A percentile compares a stretch with the other conserved stretches of the same genome.
Evolutionary conservation across 2,329 filamentous ascomycete species (phyloP).

Genomic region (Colletotrichum sp.): DNA sequence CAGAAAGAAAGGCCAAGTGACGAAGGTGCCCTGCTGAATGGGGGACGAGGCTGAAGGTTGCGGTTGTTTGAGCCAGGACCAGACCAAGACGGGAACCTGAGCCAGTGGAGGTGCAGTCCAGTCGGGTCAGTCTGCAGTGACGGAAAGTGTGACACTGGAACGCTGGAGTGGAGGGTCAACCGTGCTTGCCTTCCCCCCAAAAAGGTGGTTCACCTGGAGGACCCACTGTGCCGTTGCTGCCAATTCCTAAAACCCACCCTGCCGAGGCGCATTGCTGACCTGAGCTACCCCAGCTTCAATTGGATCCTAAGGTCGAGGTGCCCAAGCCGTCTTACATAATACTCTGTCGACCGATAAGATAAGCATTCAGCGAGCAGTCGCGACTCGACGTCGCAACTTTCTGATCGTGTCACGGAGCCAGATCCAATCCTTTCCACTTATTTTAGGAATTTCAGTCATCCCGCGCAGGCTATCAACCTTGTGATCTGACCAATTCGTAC

Average conservation of each 20-base stretch:
- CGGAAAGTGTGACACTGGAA: conserved; percentile 15
- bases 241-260: neutral
- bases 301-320: neutral
- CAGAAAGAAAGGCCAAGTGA: neutral
- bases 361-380: neutral
- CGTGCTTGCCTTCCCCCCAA: neutral
- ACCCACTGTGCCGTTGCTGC: neutral
- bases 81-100: neutral
- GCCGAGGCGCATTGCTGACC: neutral
- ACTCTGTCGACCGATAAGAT: neutral
- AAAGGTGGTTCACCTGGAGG: neutral
- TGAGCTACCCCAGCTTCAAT: neutral
- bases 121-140: conserved; percentile 13
- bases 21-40: neutral
- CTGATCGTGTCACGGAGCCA: neutral
- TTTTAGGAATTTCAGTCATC: neutral
- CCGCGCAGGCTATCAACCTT: neutral
- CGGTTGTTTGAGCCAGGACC: neutral
- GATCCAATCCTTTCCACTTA: neutral
- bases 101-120: neutral
- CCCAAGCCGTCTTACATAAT: neutral
- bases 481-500: neutral
- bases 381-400: neutral
- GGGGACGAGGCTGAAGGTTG: conserved; percentile 7
- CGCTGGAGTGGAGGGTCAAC: conserved; percentile 7